Base-by-base conservation (phyloP, 106 monocot genomes). In the Dendrobium nobile region DNA sequence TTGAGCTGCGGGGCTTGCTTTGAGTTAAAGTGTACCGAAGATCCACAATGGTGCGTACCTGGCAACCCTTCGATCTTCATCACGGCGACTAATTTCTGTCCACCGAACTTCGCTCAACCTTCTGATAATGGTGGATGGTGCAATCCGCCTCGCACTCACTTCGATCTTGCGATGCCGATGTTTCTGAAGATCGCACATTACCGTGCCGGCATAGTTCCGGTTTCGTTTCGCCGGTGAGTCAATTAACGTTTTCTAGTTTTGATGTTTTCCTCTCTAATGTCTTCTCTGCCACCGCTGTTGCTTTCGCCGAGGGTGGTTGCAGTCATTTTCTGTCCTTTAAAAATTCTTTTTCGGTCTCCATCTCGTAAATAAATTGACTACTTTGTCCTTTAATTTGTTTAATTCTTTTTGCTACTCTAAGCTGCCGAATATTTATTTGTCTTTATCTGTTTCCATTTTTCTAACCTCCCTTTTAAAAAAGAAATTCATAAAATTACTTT, bases 31-130 rank as follows among this genome's bases (percentile, higher is more conserved):
- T 92, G 92, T 80, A 79, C 73, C 45, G 84, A 85, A 11, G 92
- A 92, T 77, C 92, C 89, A 4, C 41, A 44, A 40, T 92, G 92
- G 92, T 92, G 92, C 80, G 84, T 84, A 41, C 16, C 72, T 1
- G 92, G 92, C 13, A 87, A 81, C 24, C 89, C 89, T 18, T 92
- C 92, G 74, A 92, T 92, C 79, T 82, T 92, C 78, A 81, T 92
- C 79, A 92, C 92, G 2, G 92, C 92, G 64, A 92, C 92, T 37
- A 92, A 92, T 77, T 92, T 92, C 87, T 92, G 92, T 82, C 92
- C 92, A 8, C 92, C 92, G 0, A 92, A 92, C 83, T 92, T 75
- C 85, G 92, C 92, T 7, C 87, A 82, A 5, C 89, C 89, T 28
- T 87, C 87, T 7, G 89, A 92, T 24, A 75, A 87, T 58, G 87